These are phyloP conservation scores for Trametes coccinea DNA, from an alignment of 768 basidiomycete genomes.

Conservation along the genomic window DNA sequence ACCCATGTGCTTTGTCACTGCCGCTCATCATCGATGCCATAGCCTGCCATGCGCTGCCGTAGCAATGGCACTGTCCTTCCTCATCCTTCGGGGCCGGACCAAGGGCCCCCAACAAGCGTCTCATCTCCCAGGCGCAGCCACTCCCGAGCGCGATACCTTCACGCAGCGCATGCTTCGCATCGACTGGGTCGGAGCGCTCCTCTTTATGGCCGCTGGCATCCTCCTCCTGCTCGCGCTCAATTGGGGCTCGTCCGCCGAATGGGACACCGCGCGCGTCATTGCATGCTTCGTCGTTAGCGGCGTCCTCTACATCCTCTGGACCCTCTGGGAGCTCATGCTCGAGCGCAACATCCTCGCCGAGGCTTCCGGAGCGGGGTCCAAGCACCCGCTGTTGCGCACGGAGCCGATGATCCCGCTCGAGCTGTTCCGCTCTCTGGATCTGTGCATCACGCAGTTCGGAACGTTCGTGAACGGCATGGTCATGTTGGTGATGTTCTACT, in stretches of 20 bases:
- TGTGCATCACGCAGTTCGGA: conserved; percentile 40
- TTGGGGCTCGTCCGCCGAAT: conserved; percentile 47
- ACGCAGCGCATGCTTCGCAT: conserved; percentile 36
- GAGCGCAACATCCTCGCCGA: conserved; percentile 27
- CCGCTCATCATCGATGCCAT: neutral
- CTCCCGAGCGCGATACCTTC: conserved; percentile 22
- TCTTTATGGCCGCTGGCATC: conserved; percentile 47
- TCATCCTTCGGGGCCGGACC: conserved; percentile 41
- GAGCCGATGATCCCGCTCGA: conserved; percentile 50
- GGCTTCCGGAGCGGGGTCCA: neutral
- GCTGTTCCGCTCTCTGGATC: conserved; percentile 44
- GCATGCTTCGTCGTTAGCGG: conserved; percentile 47
- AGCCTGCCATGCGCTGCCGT: conserved; percentile 43
- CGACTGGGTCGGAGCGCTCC: conserved; percentile 48
- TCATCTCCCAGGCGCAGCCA: conserved; percentile 6
- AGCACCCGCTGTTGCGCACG: conserved; percentile 26
- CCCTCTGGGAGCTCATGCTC: conserved; percentile 46
- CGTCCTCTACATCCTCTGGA: conserved; percentile 41
- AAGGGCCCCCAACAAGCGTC: conserved; percentile 24
- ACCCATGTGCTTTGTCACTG: neutral
- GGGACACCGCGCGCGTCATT: conserved; percentile 47
- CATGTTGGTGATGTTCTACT: conserved; percentile 55
- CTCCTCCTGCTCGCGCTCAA: conserved; percentile 51
- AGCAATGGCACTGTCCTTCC: conserved; percentile 40
- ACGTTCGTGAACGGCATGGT: conserved; percentile 48